Evolutionary conservation across 495 filamentous ascomycete species (phyloP), one percentile per base, ranked within the genome.

Genomic region (Aspergillus olivimuriae): DNA sequence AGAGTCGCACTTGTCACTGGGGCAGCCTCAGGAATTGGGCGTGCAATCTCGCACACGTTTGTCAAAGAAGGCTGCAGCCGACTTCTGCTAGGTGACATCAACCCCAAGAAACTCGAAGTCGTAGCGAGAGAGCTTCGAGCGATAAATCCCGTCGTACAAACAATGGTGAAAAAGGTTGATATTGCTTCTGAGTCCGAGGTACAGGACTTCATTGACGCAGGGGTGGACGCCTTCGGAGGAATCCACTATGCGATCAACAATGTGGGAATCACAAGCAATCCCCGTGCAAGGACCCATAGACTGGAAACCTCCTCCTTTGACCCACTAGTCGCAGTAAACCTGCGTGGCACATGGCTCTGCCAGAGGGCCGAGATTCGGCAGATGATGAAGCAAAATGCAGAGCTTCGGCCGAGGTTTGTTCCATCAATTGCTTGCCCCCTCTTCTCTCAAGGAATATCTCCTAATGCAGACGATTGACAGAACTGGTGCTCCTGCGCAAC

Each of bases 231-330:
- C 19, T 47, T 47, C 30, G 44, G 44, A 9, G 44, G 20, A 11
- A 47, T 47, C 30, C 44, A 47, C 20, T 47, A 47, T 39, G 36
- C 34, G 15, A 31, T 47, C 38, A 47, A 47, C 28, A 47, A 39
- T 39, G 44, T 36, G 23, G 44, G 44, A 4, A 26, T 47, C 16
- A 40, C 35, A 5, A 47, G 44, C 34, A 47, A 40, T 1, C 44
- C 44, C 17, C 34, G 44, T 11, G 34, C 40, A 7, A n/a, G 36
- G 6, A 47, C 44, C 3, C 44, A 47, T 40, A 36, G 40, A 21
- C 34, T 47, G 2, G 22, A 39, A 10, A 19, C 32, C 19, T 19
- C 39, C 21, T 19, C 44, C 5, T 47, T 17, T 16, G 44, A 47
- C 21, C n/a, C 18, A 14, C 35, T 47, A 4, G 24, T 40, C n/a